These are phyloP conservation scores for Talaromyces sp. DNA, from an alignment of 2,329 filamentous ascomycete genomes.

Conservation along the genomic window DNA sequence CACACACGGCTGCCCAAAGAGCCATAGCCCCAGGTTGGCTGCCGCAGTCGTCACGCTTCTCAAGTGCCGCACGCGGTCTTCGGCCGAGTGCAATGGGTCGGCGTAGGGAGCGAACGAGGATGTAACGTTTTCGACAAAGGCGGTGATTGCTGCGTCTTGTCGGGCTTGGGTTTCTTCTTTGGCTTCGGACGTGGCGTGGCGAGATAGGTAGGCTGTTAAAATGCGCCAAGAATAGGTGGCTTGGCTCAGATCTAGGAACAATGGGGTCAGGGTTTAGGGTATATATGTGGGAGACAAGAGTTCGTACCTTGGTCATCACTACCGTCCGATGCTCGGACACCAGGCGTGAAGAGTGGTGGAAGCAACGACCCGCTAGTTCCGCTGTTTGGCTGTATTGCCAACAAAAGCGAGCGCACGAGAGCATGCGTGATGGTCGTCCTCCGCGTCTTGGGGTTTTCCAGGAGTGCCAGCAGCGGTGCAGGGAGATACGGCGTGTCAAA, in stretches of 20 bases:
- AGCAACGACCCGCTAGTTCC: constrained; percentile 5
- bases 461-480: constrained; percentile 12
- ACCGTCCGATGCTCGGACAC: background rate
- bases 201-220: constrained; percentile 20
- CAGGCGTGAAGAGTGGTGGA: background rate
- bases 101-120: constrained; percentile 18
- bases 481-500: constrained; percentile 19
- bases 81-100: constrained; percentile 9
- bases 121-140: constrained; percentile 14
- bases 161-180: background rate
- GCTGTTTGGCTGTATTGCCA: constrained; percentile 14
- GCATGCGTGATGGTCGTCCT: constrained; percentile 18
- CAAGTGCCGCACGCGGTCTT: constrained; percentile 16
- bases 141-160: background rate
- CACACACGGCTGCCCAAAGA: constrained; percentile 22
- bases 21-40: constrained; percentile 19
- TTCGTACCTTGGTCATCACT: background rate
- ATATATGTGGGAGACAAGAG: background rate
- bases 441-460: constrained; percentile 10
- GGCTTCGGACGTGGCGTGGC: background rate
- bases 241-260: constrained; percentile 12
- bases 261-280: background rate
- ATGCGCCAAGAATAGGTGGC: constrained; percentile 24
- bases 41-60: constrained; percentile 15
- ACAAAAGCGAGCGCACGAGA: constrained; percentile 15